Evolutionary conservation across 129 eudicot species (phyloP), one percentile per base, ranked within the genome.

Genomic region (Lactuca saligna): DNA sequence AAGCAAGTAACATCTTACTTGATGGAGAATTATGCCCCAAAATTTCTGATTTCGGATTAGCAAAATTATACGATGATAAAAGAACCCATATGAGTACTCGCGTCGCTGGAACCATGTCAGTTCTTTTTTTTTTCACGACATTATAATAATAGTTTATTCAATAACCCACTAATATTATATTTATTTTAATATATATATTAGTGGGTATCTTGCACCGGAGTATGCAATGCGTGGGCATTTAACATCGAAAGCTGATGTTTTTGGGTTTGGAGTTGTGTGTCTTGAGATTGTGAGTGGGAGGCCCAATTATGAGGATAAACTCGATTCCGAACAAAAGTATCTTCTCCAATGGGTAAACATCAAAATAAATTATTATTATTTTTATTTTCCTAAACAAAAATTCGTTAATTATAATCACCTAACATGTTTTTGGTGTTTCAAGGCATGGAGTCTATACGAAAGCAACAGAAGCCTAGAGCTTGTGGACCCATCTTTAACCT

Each of bases 161-260:
- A 35, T 54, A 35, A 16, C 50, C 39, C 14, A 48, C 62, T 55
- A 63, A 58, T 14, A 10, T 6, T 59, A 3, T 69, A 15, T 48
- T 7, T 50, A 0, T 25, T 63, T 57, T 63, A 51, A 48, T 10
- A 44, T 76, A 44, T 76, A 41, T 63, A 35, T 25, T 68, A 82
- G 86, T 57, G 91, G 88, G 35, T 86, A 86, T 70, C 29, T 25
- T 25, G 29, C 29, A 25, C 29, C 29, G 29, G 29, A 25, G 29
- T 86, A 86, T 59, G 91, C 91, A 48, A 77, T 86, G 91, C 91
- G 91, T 7, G 91, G 91, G 13, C 88, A 82, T 63, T 79, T 86
- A 29, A 82, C 91, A 34, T 82, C 83, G 42, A 86, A 86, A 78
- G 91, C 85, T 39, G 88, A 86, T 71, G 91, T 86, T 68, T 86